Conservation (phyloP, 2,329 filamentous ascomycete genomes). For the Hypoxylon sp. region DNA sequence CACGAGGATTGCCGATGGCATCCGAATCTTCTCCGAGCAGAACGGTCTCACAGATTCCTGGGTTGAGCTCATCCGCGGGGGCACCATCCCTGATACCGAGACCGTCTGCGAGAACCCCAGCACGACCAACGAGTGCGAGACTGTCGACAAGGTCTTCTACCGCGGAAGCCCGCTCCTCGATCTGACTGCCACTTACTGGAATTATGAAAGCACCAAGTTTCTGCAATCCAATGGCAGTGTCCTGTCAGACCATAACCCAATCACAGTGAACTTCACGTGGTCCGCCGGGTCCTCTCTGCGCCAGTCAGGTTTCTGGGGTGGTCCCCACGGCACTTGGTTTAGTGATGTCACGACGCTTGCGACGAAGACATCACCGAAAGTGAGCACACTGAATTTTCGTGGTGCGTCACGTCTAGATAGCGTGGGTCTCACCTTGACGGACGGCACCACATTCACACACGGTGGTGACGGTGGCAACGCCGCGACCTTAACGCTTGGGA, state of each 20-base stretch:
- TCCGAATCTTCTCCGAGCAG: conserved; percentile 64
- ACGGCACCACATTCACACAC: conserved; percentile 65
- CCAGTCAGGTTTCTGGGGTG: conserved; percentile 64
- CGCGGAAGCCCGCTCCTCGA: conserved; percentile 63
- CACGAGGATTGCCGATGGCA: conserved; percentile 68
- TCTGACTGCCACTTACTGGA: conserved; percentile 65
- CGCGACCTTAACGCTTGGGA: conserved; percentile 60
- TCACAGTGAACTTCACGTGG: conserved; percentile 70
- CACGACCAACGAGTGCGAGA: conserved; percentile 70
- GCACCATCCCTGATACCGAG: conserved; percentile 62
- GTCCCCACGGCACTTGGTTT: conserved; percentile 67
- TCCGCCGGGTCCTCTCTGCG: conserved; percentile 56
- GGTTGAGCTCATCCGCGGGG: conserved; percentile 68
- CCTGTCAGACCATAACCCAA: conserved; percentile 75
- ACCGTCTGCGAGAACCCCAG: conserved; percentile 71
- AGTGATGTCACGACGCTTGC: conserved; percentile 65
- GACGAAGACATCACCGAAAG: conserved; percentile 54
- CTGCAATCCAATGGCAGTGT: conserved; percentile 69
- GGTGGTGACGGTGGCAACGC: conserved; percentile 67
- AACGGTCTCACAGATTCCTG: conserved; percentile 71
- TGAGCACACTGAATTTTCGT: conserved; percentile 60
- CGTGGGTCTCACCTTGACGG: conserved; percentile 63
- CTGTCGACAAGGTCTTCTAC: conserved; percentile 77
- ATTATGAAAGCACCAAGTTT: conserved; percentile 71
- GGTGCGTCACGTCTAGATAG: conserved; percentile 66